A percentile compares a stretch with the other conserved stretches of the same genome.
These are phyloP conservation scores for Populus tomentosa DNA, from an alignment of 441 rosid genomes.

Conservation along the genomic window DNA sequence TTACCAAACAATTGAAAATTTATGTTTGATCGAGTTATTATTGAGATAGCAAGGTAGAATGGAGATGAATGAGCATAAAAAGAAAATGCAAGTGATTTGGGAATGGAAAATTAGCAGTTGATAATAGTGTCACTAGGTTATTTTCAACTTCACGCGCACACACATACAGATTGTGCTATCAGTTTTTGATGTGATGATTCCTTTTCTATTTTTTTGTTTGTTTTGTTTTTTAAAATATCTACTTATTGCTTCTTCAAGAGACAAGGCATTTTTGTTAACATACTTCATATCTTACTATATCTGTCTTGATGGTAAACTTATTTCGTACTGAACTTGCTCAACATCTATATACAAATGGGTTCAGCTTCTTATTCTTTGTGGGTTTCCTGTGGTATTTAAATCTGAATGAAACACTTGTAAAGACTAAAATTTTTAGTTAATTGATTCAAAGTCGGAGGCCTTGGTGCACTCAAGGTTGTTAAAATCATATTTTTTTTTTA, in stretches of 20 bases:
- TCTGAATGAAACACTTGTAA: neutral
- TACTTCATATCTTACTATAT: neutral
- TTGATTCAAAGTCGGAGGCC: no score
- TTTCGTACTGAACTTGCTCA: neutral
- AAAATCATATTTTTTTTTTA: no score
- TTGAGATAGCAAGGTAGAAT: neutral
- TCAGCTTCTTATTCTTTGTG: neutral
- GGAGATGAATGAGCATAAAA: neutral
- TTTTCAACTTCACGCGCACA: neutral
- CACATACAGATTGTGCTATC: neutral
- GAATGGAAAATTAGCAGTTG: neutral
- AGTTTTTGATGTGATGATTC: neutral
- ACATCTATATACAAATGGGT: neutral
- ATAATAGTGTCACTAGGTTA: neutral
- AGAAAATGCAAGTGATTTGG: neutral
- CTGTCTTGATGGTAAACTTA: neutral
- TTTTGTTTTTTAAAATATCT: slow-evolving; percentile 1
- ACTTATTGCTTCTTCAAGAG: neutral
- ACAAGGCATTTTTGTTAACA: neutral
- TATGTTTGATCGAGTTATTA: neutral
- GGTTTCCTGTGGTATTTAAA: neutral
- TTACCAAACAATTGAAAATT: neutral
- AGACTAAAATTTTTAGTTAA: neutral
- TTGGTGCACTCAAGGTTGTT: no score
- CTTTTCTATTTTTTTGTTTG: neutral